Evolutionary conservation across 2,329 filamentous ascomycete species (phyloP), one percentile per base, ranked within the genome.

Genomic region (Pseudogymnoascus sp.): DNA sequence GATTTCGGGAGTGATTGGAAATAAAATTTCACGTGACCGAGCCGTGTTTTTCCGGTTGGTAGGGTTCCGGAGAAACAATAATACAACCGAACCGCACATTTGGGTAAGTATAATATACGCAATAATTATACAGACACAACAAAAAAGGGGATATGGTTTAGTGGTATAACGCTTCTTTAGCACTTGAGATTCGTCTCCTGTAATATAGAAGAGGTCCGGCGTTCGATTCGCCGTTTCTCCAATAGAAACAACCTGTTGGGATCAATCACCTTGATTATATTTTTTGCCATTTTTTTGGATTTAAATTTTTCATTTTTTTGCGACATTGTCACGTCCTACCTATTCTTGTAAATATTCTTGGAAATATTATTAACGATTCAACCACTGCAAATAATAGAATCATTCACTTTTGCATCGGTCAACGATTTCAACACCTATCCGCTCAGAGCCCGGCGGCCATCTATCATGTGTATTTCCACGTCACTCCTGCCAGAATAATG

Each of bases 131-230:
- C 14, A 53, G 14, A 31, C n/a, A 53, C 26, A 53, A 53, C 46
- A 53, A 53, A 53, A 31, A 53, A 31, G 46, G 46, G 46, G 46
- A 53, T 53, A 53, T 53, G 46, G 46, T 53, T 53, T 53, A 53
- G 46, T 53, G 46, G 46, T 53, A 53, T 53, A 53, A 53, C 46
- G 46, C 46, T 53, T 53, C 46, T 53, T 53, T 53, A 53, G 46
- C 46, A 53, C 46, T 53, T 12, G 46, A 53, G 46, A 53, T 53
- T 31, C 46, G 46, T 53, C 46, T 53, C 46, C 46, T 53, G 46
- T 53, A 53, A 53, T 11, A 53, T 53, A 53, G 46, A 53, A 53
- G 46, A 53, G 46, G 46, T 53, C 46, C 46, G 46, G 46, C 46
- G 46, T 53, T 53, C 46, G 46, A 53, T 53, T 53, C 46, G 46